Percentiles rank a stretch among this genome's conserved stretches.
phyloP scores from a whole-genome alignment of 805 yeast species.

The Wickerhamomyces bovis region DNA sequence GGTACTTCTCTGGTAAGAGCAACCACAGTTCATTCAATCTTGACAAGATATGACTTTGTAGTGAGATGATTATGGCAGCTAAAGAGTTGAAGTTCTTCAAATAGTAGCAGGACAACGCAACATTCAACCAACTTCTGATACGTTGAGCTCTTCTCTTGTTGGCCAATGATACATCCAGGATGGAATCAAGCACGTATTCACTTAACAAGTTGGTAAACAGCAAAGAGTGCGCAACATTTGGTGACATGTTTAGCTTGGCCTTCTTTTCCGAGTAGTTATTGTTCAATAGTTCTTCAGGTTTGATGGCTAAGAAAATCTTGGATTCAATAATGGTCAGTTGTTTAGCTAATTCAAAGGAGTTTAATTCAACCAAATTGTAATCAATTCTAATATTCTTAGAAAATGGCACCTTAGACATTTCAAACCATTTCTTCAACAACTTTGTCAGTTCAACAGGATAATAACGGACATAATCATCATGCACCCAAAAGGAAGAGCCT shows the following conservation, averaged over 20 bases:
- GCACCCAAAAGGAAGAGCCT: slow-evolving; percentile 20
- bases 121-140: slow-evolving; percentile 65
- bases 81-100: slow-evolving; percentile 72
- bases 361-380: slow-evolving; percentile 34
- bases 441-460: slow-evolving; percentile 19
- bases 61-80: slow-evolving; percentile 71
- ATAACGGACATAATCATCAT: slow-evolving; percentile 14
- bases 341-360: slow-evolving; percentile 70
- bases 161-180: slow-evolving; percentile 45
- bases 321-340: slow-evolving; percentile 72
- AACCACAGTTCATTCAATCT: slow-evolving; percentile 58
- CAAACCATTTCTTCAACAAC: slow-evolving; percentile 45
- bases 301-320: slow-evolving; percentile 54
- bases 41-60: slow-evolving; percentile 67
- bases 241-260: slow-evolving; percentile 51
- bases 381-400: slow-evolving; percentile 7
- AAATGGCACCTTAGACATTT: slow-evolving; percentile 41
- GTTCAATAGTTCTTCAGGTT: slow-evolving; percentile 60
- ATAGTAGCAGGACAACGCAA: slow-evolving; percentile 66
- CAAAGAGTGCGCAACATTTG: slow-evolving; percentile 55
- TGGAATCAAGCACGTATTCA: slow-evolving; percentile 65
- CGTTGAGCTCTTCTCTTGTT: slow-evolving; percentile 46
- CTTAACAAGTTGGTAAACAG: slow-evolving; percentile 67
- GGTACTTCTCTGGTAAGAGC: slow-evolving; percentile 51
- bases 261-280: slow-evolving; percentile 58